Evolutionary conservation across 257 asterid genomes (phyloP).

Genomic region (Datura wrightii): DNA sequence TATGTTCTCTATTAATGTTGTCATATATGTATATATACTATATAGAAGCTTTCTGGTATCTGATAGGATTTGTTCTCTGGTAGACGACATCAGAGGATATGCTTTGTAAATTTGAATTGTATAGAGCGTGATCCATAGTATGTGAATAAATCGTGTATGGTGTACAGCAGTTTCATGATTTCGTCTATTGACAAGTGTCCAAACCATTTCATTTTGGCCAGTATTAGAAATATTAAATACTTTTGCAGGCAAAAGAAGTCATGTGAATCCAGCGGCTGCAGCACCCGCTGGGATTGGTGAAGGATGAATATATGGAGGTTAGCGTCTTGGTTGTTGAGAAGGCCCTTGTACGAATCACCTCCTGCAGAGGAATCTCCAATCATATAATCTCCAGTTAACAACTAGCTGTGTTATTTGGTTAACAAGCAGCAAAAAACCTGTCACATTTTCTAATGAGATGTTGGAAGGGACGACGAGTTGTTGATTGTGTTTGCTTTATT

Average conservation of each 20-base stretch:
- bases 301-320: neutral
- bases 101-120: constrained; percentile 22
- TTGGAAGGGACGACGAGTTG: constrained; percentile 1
- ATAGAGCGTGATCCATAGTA: neutral
- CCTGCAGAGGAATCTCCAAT: neutral
- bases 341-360: neutral
- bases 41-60: neutral
- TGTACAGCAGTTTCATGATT: constrained; percentile 24
- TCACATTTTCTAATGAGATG: neutral
- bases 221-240: neutral
- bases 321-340: neutral
- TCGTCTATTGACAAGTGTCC: neutral
- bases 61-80: constrained; percentile 4
- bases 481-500: neutral
- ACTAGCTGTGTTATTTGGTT: neutral
- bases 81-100: neutral
- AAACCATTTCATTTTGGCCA: neutral
- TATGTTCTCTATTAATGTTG: constrained; percentile 3
- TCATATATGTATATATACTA: neutral
- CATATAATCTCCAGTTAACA: neutral
- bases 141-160: neutral
- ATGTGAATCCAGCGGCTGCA: neutral
- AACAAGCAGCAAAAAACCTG: neutral
- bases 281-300: neutral
- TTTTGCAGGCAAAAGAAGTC: neutral